Base-by-base conservation (phyloP, 441 rosid species). In the Adansonia grandidieri region DNA sequence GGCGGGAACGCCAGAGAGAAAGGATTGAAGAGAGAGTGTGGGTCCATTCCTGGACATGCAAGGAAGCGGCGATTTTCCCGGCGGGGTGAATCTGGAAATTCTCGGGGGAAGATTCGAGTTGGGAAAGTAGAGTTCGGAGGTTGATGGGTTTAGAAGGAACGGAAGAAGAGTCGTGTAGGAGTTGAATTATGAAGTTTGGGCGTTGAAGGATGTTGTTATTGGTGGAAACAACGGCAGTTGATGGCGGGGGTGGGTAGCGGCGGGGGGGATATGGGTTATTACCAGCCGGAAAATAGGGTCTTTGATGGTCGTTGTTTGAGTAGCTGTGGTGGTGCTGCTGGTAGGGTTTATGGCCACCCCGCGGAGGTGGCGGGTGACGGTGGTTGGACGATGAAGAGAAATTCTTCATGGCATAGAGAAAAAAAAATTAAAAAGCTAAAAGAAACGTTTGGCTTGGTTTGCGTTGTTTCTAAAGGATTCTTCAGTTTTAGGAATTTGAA, bases 1-100 rank as follows among this genome's bases (percentile, higher is more conserved):
- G 86, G 5, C 93, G 89, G 69, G 78, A 73, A 9, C 81, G 80
- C 97, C 97, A 92, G 2, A 89, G 75, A 42, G 80, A 51, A 14
- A 84, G 80, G 9, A 85, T 77, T 7, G 89, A 85, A 9, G 86
- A 79, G 40, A 83, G 90, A 65, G 97, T 87, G 50, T 85, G 85
- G 22, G 77, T 74, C 94, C 94, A 89, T 80, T 85, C 86, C 15
- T 74, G 22, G 79, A 87, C 88, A 54, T 32, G 70, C 50, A 92
- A 74, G 1, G 82, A 81, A 57, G 89, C 92, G 5, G 81, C 85
- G 69, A 71, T 51, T 13, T 72, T 17, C 20, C 56, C 76, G 5
- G 69, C 9, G 47, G 68, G 3, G 15, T 5, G 20, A 22, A 65
- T 11, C n/a, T 9, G 3, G n/a, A 3, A 48, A 5, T 22, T 20